Evolutionary conservation across 176 grass and related monocot genomes (phyloP), one percentile per base, ranked within the genome.

Genomic region (Bromus sterilis): DNA sequence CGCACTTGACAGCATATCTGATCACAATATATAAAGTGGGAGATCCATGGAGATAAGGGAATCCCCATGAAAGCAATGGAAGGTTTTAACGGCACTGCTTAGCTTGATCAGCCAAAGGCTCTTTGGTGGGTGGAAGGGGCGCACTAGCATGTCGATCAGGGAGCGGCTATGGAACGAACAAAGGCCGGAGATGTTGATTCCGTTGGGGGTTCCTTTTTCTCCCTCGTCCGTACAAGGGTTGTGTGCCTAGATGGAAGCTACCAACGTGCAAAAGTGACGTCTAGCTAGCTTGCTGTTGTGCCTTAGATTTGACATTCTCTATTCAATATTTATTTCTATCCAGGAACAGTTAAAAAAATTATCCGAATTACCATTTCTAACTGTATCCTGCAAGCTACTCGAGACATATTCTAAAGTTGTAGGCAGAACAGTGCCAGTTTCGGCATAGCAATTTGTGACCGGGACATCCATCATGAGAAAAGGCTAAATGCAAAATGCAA

Each of bases 231-330:
- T 89, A 89, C 78, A 78, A 58, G 55, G 5, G 64, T 39, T 71
- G 72, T 73, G 78, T 73, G 56, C 65, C 72, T 78, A 71, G 61
- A 77, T 70, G 77, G 83, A 78, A 89, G 71, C 78, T 89, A 85
- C 33, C 44, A 74, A 82, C 84, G 73, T 65, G 78, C 64, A 85
- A 85, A 89, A 89, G 87, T 89, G 56, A 81, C 65, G 21, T 70
- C 77, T 65, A 34, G 14, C 72, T 37, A 57, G 28, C 70, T 21
- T 26, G 10, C 85, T 72, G 46, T 46, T 72, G 46, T 33, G 2
- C 39, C 55, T 69, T 66, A 18, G 56, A 72, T 89, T 82, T 82
- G 57, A 82, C 83, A 86, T 78, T 43, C 20, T 78, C 26, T 89
- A 77, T 78, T 85, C 26, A 3, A 43, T 71, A 7, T 21, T 73